phyloP scores from a whole-genome alignment of 176 grass and related monocot species.

The Phoenix roebelenii region DNA sequence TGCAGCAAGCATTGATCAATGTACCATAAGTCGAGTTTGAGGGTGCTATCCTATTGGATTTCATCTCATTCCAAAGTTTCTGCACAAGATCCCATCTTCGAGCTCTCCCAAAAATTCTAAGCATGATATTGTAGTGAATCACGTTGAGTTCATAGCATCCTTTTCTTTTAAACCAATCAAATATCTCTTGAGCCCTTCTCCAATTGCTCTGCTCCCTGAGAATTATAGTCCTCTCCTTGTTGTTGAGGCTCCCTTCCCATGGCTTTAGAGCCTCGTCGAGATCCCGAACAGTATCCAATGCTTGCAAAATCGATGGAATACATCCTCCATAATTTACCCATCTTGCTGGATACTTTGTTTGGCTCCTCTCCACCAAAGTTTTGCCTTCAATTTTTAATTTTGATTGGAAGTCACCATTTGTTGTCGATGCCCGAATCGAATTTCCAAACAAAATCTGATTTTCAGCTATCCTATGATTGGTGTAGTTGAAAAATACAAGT shows the following conservation, averaged over 20 bases:
- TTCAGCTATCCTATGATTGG: constrained; percentile 13
- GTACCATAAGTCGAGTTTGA: constrained; percentile 61
- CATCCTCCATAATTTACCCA: constrained; percentile 43
- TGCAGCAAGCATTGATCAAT: constrained; percentile 63
- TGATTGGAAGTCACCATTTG: constrained; percentile 2
- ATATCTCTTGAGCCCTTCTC: constrained; percentile 54
- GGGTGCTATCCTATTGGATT: constrained; percentile 29
- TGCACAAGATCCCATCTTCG: constrained; percentile 52
- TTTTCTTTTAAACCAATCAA: constrained; percentile 50
- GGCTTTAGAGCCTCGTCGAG: constrained; percentile 58
- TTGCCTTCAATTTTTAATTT: constrained; percentile 15
- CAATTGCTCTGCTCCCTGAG: constrained; percentile 87
- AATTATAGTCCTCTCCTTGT: constrained; percentile 71
- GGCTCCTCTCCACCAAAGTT: constrained; percentile 1
- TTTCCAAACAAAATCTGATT: constrained; percentile 8
- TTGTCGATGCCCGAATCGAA: constrained; percentile 13
- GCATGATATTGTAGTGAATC: constrained; percentile 82
- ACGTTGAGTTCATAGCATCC: constrained; percentile 47
- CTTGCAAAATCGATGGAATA: constrained; percentile 54
- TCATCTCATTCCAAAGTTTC: constrained; percentile 62
- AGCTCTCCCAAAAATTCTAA: constrained; percentile 34
- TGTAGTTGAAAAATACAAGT: neutral
- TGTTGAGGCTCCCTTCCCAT: constrained; percentile 47
- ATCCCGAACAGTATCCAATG: constrained; percentile 34
- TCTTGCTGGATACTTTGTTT: constrained; percentile 14